Evolutionary conservation across 805 yeast genomes (phyloP), one percentile per base, ranked within the genome.

Genomic region (Zygosaccharomyces pseudorouxii): DNA sequence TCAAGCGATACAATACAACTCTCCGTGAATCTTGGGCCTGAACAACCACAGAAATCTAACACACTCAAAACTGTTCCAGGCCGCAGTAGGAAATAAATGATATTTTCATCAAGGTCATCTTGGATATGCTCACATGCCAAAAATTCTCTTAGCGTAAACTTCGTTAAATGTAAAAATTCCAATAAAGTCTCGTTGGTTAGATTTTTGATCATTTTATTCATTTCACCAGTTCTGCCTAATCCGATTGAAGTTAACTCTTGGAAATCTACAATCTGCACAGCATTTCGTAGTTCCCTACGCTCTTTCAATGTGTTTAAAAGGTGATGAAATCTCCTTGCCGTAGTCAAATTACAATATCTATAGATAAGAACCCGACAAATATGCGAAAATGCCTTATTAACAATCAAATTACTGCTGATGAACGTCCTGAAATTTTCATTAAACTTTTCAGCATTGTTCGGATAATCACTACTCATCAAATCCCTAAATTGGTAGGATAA

Each of bases 191-290:
- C 70, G 36, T 83, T 74, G 0, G 96, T 89, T 36, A 89, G 88
- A 86, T 87, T 86, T 67, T 89, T 95, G 57, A 89, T 89, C 67
- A 86, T 95, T 65, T 80, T 83, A 68, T 86, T 90, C 96, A 89
- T 89, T 56, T 84, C 77, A 9, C 86, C 88, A 0, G 97, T 86
- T 54, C 97, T 74, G 2, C 97, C 97, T 42, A 89, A 73, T 0
- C 97, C 97, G 42, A 90, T 82, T 0, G 92, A 83, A 1, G 97
- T 89, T 66, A 89, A 84, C 56, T 86, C 92, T 59, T 86, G 86
- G 59, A 89, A 90, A 69, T 89, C 97, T 57, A 90, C 77, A 45
- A 83, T 81, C 56, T 82, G 81, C 18, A 87, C 92, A 31, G 58
- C 53, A 51, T 74, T 77, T 14, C 84, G 83, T 42, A 82, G 67